Base-by-base conservation (phyloP, 352 stramenopile species). In the Globisporangium irregulare region DNA sequence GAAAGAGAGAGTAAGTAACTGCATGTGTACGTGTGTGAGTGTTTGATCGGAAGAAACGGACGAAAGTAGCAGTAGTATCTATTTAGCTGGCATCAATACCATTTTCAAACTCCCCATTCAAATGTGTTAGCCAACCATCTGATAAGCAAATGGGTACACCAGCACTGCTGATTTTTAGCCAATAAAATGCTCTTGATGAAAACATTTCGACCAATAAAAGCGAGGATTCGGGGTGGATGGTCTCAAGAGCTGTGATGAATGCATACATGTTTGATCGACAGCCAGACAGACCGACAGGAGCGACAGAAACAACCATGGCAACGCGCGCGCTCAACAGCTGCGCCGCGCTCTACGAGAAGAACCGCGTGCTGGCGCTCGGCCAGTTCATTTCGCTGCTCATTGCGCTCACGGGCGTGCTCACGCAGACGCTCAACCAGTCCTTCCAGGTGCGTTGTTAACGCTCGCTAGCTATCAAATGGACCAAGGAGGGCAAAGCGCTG, bases 341-440 rank as follows among this genome's bases (percentile, higher is more conserved):
- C 67, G 51, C 55, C 62, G 56, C 69, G n/a, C 29, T 80, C n/a
- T 85, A 76, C 48, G 75, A 67, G 70, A 75, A 71, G 67, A 79
- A 90, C 72, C 81, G 79, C 55, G 81, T 89, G 59, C 69, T 95
- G 43, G 59, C 90, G 64, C 74, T 94, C 12, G 92, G 93, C 6
- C 92, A 98, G 68, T 81, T 92, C 66, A 93, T 98, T 62, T 97
- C 87, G 51, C 59, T 96, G 51, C 76, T 97, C 54, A 96, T 98
- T 69, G 81, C 92, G 36, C 85, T 78, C 59, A 97, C 91, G 15
- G 86, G 88, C 51, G 81, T 98, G 50, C 97, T 95, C 76, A 93
- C 89, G 18, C 83, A 96, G 54, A 68, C 82, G 34, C 79, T 97
- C 51, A 93, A 84, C 62, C 78, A 87, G 32, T 90, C 84, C 62